Base-by-base conservation (phyloP, 1,284 basidiomycete species). In the Sporisorium sorghi region DNA sequence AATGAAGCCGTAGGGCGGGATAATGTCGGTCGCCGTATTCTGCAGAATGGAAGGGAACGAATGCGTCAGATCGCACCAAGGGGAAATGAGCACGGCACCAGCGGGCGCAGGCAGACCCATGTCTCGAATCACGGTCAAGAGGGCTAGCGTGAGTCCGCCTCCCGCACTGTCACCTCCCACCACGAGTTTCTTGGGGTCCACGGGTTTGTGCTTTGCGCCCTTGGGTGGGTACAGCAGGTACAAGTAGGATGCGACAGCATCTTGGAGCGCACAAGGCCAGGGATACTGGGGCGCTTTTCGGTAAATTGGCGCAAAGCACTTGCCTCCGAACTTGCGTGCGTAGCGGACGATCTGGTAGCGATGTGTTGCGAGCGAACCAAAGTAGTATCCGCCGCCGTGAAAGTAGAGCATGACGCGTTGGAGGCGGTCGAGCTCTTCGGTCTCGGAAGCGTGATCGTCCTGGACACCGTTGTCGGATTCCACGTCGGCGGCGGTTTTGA, bases 251-350 rank as follows among this genome's bases (percentile, higher is more conserved):
- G 94, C 92, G 11, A 97, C 81, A 49, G 90, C 87, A 84, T 97
- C 94, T 81, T 96, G 93, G 15, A 98, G 86, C 0, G 92, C 93
- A 78, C 96, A 98, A 0, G 96, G 96, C 85, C 97, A 99, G 0
- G 96, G 96, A 21, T 78, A 83, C 39, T 81, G 74, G 2, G 82
- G 82, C 12, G 82, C 81, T 58, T 82, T 81, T 24, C 84, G 80
- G 60, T 85, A 85, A 66, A 83, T 79, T 12, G 83, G 80, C 2
- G 86, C 83, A 32, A 86, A 85, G 0, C 85, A 85, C 11, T 85
- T 77, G 8, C 85, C 86, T 11, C 82, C 84, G 50, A 86, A 83
- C 68, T 86, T 86, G 59, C 86, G 81, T 1, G 85, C 84, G 37
- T 84, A 84, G 5, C 86, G 79, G 23, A 84, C 80, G 37, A 86